A percentile compares a stretch with the other conserved stretches of the same genome.
These are phyloP conservation scores for Halenospora varia DNA, from an alignment of 495 filamentous ascomycete genomes.

Conservation along the genomic window DNA sequence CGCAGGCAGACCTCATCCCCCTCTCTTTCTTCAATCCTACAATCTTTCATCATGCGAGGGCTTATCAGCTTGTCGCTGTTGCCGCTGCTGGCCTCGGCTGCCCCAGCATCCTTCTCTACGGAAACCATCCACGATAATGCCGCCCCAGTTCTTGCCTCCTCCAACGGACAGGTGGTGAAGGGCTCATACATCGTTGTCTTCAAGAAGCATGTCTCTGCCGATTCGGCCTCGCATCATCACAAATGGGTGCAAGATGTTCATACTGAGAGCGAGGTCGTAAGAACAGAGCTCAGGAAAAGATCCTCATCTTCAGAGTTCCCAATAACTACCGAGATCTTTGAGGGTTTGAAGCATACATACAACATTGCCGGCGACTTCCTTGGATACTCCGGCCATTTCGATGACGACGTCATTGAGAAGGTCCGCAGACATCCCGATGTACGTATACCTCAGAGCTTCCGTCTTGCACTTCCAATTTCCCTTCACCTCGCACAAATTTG, in stretches of 20 bases:
- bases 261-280: constrained; percentile 49
- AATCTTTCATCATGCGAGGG: constrained; percentile 24
- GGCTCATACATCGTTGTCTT: constrained; percentile 98
- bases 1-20: constrained; percentile 24
- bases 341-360: constrained; percentile 91
- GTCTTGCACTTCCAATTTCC: too few relatives aligned
- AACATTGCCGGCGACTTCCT: constrained; percentile 79
- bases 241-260: constrained; percentile 90
- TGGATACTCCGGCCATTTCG: constrained; percentile 95
- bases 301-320: constrained; percentile 73
- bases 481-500: too few relatives aligned
- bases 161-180: constrained; percentile 67
- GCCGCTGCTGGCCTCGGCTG: constrained; percentile 56
- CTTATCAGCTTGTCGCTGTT: constrained; percentile 25
- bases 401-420: constrained; percentile 86
- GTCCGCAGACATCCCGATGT: constrained; percentile 97
- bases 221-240: constrained; percentile 70
- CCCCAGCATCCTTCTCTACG: constrained; percentile 67
- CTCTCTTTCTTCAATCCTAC: constrained; percentile 4
- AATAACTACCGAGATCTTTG: constrained; percentile 65
- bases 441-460: constrained; percentile 46
- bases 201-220: constrained; percentile 83
- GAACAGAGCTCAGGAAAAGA: constrained; percentile 87
- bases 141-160: constrained; percentile 83
- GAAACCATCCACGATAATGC: constrained; percentile 80